phyloP scores from a whole-genome alignment of 306 rosid species.

The Pterocarpus santalinus region DNA sequence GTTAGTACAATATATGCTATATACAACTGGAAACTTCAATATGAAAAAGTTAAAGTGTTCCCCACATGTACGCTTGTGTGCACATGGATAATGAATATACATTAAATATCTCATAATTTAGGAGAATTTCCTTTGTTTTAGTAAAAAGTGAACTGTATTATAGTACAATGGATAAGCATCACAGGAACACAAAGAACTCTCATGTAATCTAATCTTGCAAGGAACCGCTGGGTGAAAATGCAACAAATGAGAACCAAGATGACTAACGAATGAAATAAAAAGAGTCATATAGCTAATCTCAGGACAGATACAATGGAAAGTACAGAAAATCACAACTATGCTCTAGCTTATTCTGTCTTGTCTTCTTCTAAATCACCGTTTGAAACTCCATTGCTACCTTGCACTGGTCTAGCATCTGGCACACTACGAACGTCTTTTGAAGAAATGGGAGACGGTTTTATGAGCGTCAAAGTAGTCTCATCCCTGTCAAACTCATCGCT shows the following conservation, averaged over 20 bases:
- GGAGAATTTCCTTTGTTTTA: constrained; percentile 18
- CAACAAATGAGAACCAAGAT: constrained; percentile 30
- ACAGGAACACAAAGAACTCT: constrained; percentile 12
- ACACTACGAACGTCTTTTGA: constrained; percentile 68
- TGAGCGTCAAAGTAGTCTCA: constrained; percentile 76
- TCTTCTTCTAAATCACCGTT: constrained; percentile 85
- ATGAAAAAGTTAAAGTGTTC: constrained; percentile 24
- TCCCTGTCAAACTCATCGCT: constrained; percentile 88
- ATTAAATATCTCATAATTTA: constrained; percentile 40
- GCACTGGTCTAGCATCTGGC: constrained; percentile 60
- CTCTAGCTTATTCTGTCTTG: constrained; percentile 72
- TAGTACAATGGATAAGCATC: constrained; percentile 11
- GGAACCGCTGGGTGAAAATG: constrained; percentile 30
- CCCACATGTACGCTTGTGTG: constrained; percentile 40
- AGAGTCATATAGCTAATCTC: constrained; percentile 24
- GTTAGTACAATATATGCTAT: too few relatives aligned
- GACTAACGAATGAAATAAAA: constrained; percentile 27
- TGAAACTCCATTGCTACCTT: constrained; percentile 55
- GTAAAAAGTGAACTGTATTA: constrained; percentile 23
- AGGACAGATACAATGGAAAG: constrained; percentile 46
- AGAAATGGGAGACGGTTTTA: constrained; percentile 77
- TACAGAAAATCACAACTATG: constrained; percentile 33
- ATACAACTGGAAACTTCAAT: constrained; percentile 43
- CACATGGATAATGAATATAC: constrained; percentile 39
- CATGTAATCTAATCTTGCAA: constrained; percentile 38